Percentiles rank a stretch among this genome's conserved stretches.
phyloP scores from a whole-genome alignment of 345 rosid genomes.

The Draba incana region DNA sequence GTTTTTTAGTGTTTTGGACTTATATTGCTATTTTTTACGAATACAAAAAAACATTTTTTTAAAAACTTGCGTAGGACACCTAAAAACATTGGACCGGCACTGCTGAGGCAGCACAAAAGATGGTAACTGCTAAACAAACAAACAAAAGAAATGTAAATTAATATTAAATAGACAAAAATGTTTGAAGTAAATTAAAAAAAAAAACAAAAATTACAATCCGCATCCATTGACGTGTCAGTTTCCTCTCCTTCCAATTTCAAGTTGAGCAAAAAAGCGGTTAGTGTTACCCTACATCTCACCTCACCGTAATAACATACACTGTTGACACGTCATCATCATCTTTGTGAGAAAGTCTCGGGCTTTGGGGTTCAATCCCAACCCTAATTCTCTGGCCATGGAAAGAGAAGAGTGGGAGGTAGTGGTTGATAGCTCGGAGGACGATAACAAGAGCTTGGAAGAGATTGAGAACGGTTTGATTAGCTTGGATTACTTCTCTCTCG shows the following conservation, averaged over 20 bases:
- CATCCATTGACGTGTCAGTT: conserved; percentile 16
- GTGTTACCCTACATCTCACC: background rate
- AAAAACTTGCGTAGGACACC: too few relatives aligned
- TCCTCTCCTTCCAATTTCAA: background rate
- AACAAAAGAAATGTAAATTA: too few relatives aligned
- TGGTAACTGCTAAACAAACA: too few relatives aligned
- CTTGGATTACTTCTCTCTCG: conserved; percentile 80
- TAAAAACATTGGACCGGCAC: too few relatives aligned
- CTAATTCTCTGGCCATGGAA: conserved; percentile 41
- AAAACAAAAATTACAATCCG: background rate
- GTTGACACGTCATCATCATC: conserved; percentile 13
- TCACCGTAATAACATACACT: conserved; percentile 7
- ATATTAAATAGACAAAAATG: too few relatives aligned
- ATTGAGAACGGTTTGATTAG: conserved; percentile 66
- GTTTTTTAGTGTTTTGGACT: too few relatives aligned
- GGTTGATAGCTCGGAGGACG: conserved; percentile 49
- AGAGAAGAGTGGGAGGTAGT: conserved; percentile 85
- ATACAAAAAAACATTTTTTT: too few relatives aligned
- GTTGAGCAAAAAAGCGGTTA: conserved; percentile 1
- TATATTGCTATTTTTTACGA: too few relatives aligned
- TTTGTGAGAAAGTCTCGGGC: too few relatives aligned
- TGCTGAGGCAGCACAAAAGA: too few relatives aligned
- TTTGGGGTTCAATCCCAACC: background rate
- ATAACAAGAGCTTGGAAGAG: conserved; percentile 46
- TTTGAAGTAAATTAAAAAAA: background rate